Percentiles rank a stretch among this genome's conserved stretches.
Evolutionary conservation across 257 asterid genomes (phyloP).

Genomic region (Haberlea rhodopensis): DNA sequence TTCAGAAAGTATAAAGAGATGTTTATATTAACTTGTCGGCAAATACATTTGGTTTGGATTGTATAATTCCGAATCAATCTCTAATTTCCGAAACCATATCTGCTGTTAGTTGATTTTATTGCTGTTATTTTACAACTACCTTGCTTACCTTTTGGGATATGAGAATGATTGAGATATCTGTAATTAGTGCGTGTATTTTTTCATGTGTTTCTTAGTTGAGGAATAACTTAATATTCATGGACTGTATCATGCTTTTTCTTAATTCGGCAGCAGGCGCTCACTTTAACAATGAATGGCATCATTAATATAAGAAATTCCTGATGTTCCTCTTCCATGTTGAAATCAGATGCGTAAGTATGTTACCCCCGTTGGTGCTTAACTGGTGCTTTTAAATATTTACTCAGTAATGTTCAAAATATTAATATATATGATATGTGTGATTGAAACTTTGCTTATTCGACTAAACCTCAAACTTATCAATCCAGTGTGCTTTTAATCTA

Average conservation of each 20-base stretch:
- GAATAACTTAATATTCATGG: conserved; percentile 2
- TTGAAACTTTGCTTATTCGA: conserved; percentile 1
- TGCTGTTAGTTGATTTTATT: not conserved
- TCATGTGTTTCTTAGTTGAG: conserved; percentile 8
- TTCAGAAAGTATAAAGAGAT: conserved; percentile 9
- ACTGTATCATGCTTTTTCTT: conserved; percentile 15
- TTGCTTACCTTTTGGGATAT: conserved; percentile 17
- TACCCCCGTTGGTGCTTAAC: not conserved
- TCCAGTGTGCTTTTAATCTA: not conserved
- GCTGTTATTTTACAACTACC: conserved; percentile 11
- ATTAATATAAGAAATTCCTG: not conserved
- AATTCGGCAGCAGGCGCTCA: conserved; percentile 19
- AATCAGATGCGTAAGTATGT: not conserved
- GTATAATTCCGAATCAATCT: conserved; percentile 6
- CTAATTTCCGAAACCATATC: conserved; percentile 14
- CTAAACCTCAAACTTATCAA: conserved; percentile 6
- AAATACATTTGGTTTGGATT: conserved; percentile 12
- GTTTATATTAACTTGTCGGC: conserved; percentile 4
- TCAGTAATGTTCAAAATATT: not conserved
- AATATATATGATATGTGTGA: not conserved
- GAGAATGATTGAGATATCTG: conserved; percentile 21
- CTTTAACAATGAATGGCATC: too few species aligned
- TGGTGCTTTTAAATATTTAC: not conserved
- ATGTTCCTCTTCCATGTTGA: conserved; percentile 12
- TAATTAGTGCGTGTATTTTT: not conserved